These are phyloP conservation scores for Nemania abortiva DNA, from an alignment of 2,329 filamentous ascomycete genomes.

Conservation along the genomic window DNA sequence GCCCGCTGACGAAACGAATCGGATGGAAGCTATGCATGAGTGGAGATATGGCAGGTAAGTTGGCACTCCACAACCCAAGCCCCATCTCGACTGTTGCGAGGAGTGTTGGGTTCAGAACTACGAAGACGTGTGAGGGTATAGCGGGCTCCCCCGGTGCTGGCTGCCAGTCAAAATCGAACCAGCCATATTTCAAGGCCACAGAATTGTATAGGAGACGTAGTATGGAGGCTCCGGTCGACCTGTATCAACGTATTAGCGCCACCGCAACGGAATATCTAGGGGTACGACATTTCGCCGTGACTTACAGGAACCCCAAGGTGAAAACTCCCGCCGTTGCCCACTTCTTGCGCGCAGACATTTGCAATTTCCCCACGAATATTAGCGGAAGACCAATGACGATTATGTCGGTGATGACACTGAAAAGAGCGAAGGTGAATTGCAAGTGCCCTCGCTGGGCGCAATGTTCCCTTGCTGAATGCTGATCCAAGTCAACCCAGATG, in stretches of 20 bases:
- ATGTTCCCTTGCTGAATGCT: constrained; percentile 19
- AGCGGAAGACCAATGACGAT: constrained; percentile 30
- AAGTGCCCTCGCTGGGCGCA: constrained; percentile 27
- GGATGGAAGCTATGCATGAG: constrained; percentile 30
- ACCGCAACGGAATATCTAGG: too few relatives aligned
- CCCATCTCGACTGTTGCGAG: constrained; percentile 31
- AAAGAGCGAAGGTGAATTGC: constrained; percentile 29
- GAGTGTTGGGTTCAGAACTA: constrained; percentile 27
- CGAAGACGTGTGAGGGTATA: constrained; percentile 20
- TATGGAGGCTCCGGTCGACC: constrained; percentile 32
- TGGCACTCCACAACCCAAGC: constrained; percentile 24
- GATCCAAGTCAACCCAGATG: constrained; percentile 30
- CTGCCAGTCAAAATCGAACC: constrained; percentile 26
- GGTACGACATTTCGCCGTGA: neutral
- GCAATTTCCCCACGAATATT: constrained; percentile 23
- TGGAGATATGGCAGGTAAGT: constrained; percentile 26
- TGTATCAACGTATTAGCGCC: neutral
- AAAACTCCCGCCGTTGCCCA: constrained; percentile 24
- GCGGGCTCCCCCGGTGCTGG: constrained; percentile 26
- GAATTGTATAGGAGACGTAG: constrained; percentile 20
- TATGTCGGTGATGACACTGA: constrained; percentile 30
- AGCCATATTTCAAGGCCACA: constrained; percentile 24
- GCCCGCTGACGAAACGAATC: constrained; percentile 7
- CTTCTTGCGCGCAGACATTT: constrained; percentile 30
- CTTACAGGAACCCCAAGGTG: constrained; percentile 27